Evolutionary conservation across 2,329 filamentous ascomycete species (phyloP).

Genomic region (Rachicladosporium sp.): DNA sequence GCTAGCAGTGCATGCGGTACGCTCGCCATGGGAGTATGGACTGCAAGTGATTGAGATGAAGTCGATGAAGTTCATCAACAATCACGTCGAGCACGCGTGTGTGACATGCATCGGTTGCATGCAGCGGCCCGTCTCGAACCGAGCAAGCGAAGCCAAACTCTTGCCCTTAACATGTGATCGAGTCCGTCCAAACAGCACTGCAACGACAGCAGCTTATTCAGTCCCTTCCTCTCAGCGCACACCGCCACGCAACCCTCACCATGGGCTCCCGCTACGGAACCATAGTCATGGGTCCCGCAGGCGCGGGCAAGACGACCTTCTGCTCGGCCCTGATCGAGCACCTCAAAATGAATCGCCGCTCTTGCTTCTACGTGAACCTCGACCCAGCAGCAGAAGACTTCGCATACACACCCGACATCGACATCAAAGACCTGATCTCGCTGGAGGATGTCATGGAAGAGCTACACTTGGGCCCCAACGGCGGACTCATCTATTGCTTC

Average conservation of each 20-base stretch:
- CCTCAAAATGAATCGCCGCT: conserved; percentile 79
- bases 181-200: not conserved
- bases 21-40: too few relatives aligned
- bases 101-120: too few relatives aligned
- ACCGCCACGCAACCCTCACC: not conserved
- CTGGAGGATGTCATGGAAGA: conserved; percentile 96
- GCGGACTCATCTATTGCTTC: conserved; percentile 90
- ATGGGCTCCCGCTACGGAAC: conserved; percentile 64
- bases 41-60: too few relatives aligned
- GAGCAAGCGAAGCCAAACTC: not conserved
- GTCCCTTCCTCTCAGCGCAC: not conserved
- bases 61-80: too few relatives aligned
- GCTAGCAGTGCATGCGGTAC: too few relatives aligned
- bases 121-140: not conserved
- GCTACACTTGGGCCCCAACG: conserved; percentile 79
- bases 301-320: conserved; percentile 93
- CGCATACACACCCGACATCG: conserved; percentile 79
- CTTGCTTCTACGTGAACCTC: conserved; percentile 95
- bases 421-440: conserved; percentile 89
- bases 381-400: conserved; percentile 92
- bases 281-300: conserved; percentile 91
- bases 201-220: not conserved
- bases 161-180: too few relatives aligned
- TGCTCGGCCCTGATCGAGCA: conserved; percentile 88
- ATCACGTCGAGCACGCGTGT: too few relatives aligned